Base-by-base conservation (phyloP, 2,329 filamentous ascomycete genomes). In the Proliferodiscus dingleyae region DNA sequence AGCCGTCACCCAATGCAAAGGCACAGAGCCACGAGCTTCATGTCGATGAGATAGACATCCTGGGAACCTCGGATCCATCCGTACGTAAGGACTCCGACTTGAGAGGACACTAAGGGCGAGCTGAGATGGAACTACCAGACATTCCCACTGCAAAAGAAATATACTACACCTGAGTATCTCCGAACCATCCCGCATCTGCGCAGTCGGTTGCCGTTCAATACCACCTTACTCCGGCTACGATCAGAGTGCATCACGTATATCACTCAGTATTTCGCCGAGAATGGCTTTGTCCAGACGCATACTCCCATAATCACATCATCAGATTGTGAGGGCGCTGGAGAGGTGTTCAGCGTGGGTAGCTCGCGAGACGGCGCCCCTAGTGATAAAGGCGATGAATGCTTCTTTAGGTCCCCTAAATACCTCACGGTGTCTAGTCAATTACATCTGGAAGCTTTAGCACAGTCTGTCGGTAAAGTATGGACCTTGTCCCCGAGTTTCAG, bases 81-180 rank as follows among this genome's bases (percentile, higher is more conserved):
- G 89, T 93, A 73, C 66, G 80, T 68, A 61, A 46, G 57, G 48
- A 36, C 42, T 22, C 3, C n/a, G 24, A 29, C 22, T 22, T 21
- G 16, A 7, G 9, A 34, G 24, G 45, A 52, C 42, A 46, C 33
- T 26, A 37, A 49, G 46, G 23, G 24, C 30, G 44, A 36, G 22
- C 54, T 62, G 43, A 61, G 40, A 53, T 47, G 36, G 26, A 32
- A 24, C 5, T 45, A 43, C 22, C 61, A 97, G 87, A 87, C 83
- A 52, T 95, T 88, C 63, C 93, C 93, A 3, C 80, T 98, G 19
- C 93, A 98, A 68, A 95, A 95, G 68, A 97, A 97, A 68, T 95
- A 93, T 58, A 90, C 96, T 58, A 88, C 84, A 4, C 74, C 85
- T 41, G 91, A 97, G 63, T 97, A 85, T 65, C 78, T 98, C 51